phyloP scores from a whole-genome alignment of 768 basidiomycete genomes.

The Mycena chlorophos region DNA sequence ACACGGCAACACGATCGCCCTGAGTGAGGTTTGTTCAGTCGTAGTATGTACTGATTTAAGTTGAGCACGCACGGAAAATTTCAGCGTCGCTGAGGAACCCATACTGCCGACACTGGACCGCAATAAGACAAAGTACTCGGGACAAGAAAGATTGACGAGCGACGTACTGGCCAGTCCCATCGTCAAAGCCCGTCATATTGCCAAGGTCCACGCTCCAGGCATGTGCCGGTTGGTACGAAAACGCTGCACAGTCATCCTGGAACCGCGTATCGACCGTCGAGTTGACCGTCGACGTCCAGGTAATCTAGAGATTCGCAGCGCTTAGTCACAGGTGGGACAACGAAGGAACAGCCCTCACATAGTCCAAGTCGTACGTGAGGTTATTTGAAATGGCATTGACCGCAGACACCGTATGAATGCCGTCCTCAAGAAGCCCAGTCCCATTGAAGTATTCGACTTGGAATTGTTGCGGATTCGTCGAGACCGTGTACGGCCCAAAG shows the following conservation, averaged over 20 bases:
- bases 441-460: constrained; percentile 12
- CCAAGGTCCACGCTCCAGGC: background rate
- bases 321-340: background rate
- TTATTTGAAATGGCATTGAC: background rate
- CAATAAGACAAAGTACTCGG: background rate
- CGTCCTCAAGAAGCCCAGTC: background rate
- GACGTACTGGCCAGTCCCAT: constrained; percentile 11
- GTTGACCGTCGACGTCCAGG: constrained; percentile 6
- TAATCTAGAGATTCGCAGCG: background rate
- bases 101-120: background rate
- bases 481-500: constrained; percentile 1
- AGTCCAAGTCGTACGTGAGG: constrained; percentile 3
- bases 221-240: background rate
- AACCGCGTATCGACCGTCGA: constrained; percentile 3
- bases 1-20: constrained; percentile 13
- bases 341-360: background rate
- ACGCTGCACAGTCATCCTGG: constrained; percentile 7
- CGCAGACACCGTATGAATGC: background rate
- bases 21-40: background rate
- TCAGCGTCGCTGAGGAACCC: background rate
- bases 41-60: background rate
- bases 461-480: background rate
- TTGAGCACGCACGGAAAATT: background rate
- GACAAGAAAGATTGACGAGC: background rate
- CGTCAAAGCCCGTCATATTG: constrained; percentile 3